These are phyloP conservation scores for Cercospora sp. DNA, from an alignment of 2,329 filamentous ascomycete species.

Conservation along the genomic window DNA sequence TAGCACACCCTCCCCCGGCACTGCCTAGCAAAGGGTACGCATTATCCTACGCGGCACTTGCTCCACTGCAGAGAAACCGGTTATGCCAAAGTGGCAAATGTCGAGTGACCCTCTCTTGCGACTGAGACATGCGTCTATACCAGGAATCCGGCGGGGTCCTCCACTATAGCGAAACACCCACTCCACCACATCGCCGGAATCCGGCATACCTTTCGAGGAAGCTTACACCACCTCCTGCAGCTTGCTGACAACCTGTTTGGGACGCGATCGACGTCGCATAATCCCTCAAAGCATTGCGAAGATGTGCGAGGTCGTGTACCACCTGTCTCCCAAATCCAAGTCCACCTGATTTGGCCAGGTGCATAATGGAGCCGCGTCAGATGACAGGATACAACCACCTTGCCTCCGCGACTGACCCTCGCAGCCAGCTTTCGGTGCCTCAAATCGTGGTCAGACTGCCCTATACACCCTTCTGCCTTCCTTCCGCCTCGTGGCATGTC, in stretches of 20 bases:
- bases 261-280: not conserved
- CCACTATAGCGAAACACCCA: not conserved
- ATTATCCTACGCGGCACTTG: not conserved
- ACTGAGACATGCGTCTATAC: constrained; percentile 8
- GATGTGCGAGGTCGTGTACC: not conserved
- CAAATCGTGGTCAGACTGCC: not conserved
- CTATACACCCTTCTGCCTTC: not conserved
- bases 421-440: not conserved
- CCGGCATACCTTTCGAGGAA: not conserved
- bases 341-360: not conserved
- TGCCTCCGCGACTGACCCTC: not conserved
- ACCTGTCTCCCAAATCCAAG: not conserved
- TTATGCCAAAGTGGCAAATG: not conserved
- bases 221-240: not conserved
- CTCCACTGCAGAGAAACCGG: not conserved
- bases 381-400: not conserved
- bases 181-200: not conserved
- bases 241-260: not conserved
- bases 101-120: not conserved
- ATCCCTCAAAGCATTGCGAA: not conserved
- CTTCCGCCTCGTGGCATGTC: not conserved
- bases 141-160: not conserved
- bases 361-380: not conserved
- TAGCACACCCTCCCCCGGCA: not conserved
- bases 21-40: not conserved